These are phyloP conservation scores for Candida easanensis DNA, from an alignment of 805 yeast species.

Conservation along the genomic window DNA sequence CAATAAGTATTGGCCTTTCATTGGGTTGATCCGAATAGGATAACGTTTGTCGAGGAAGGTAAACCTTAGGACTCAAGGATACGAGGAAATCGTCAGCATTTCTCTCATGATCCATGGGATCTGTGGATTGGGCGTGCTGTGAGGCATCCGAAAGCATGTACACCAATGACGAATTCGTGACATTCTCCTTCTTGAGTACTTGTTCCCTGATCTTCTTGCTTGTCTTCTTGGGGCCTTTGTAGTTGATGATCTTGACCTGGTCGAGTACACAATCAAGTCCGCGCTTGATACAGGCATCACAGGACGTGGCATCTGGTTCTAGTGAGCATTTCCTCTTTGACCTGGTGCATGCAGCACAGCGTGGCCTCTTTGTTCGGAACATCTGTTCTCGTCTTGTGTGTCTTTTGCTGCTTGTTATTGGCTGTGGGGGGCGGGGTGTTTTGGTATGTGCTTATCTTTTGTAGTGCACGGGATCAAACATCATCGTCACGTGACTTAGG, in stretches of 20 bases:
- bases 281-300: slow-evolving; percentile 11
- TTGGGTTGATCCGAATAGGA: not conserved
- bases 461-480: too few relatives aligned
- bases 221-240: slow-evolving; percentile 4
- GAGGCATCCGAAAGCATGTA: slow-evolving; percentile 8
- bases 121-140: not conserved
- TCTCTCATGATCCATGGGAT: slow-evolving; percentile 5
- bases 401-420: not conserved
- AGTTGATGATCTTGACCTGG: slow-evolving; percentile 10
- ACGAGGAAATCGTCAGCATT: slow-evolving; percentile 7
- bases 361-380: slow-evolving; percentile 5
- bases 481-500: too few relatives aligned
- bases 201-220: not conserved
- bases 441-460: too few relatives aligned
- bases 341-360: slow-evolving; percentile 9
- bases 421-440: not conserved
- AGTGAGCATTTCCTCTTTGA: slow-evolving; percentile 9
- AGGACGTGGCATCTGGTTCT: not conserved
- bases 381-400: too few relatives aligned
- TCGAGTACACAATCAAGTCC: slow-evolving; percentile 8
- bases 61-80: slow-evolving; percentile 7
- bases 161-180: slow-evolving; percentile 6
- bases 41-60: slow-evolving; percentile 5
- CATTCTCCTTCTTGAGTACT: not conserved
- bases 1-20: slow-evolving; percentile 4